Evolutionary conservation across 352 stramenopile genomes (phyloP), one percentile per base, ranked within the genome.

Genomic region (Pythium aristosporum): DNA sequence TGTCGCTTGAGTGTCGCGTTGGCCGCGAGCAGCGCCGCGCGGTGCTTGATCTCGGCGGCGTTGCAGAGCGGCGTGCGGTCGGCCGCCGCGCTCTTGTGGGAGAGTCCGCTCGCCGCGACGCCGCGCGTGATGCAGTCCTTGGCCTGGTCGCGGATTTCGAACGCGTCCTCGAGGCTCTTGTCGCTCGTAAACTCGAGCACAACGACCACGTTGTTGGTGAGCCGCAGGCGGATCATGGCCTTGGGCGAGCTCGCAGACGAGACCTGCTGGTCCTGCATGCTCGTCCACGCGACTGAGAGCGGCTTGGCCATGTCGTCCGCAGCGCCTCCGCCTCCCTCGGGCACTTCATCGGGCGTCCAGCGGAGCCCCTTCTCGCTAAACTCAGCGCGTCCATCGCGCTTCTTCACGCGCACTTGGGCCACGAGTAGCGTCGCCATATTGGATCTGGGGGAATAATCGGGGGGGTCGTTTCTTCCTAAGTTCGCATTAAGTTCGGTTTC

Each of bases 11-110:
- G 83, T 25, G 80, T 87, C 41, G 81, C 74, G 46, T 88, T 87
- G 34, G 83, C 75, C 9, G 85, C 85, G 20, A 95, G 68, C 37
- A 95, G 63, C 21, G 83, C 85, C 13, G 85, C 84, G 41, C 87
- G 84, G 65, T 93, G 84, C 69, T 95, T 93, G 69, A 91, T 92
- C 72, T 95, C 87, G 13, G 77, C 77, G 37, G 82, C 70, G 60
- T 83, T 93, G 60, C 82, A 89, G 18, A 91, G 69, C 53, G 81
- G 71, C 41, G 75, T 75, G 42, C 75, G 70, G 47, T 83, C 80
- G 34, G 34, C 34, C 34, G 34, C 34, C 8, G 69, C 75, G 50
- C 65, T 72, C 47, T 59, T 70, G 44, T 79, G 69, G 30, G 73
- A 76, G 16, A 62, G 42, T 11, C 75, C 73, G 41, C 75, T 86